A percentile compares a stretch with the other conserved stretches of the same genome.
Conservation (phyloP, 2,329 filamentous ascomycete species). For the Cyanodermella asteris region DNA sequence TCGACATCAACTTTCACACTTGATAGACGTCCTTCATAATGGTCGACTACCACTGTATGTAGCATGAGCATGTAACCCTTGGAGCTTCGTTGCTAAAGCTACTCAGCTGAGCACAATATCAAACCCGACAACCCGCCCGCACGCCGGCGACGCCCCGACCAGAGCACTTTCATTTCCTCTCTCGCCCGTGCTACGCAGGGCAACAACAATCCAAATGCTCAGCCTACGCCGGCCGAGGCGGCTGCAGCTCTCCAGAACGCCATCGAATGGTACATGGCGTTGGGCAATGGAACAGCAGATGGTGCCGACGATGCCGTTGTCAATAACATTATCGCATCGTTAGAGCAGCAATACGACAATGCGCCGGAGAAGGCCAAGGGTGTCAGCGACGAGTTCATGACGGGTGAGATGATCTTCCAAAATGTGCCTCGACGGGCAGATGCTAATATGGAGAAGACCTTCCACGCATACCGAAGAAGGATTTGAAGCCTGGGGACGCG, state of each 20-base stretch:
- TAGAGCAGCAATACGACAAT: constrained; percentile 33
- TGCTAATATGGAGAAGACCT: constrained; percentile 19
- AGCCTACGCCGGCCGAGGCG: constrained; percentile 38
- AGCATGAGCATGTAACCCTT: too few relatives aligned
- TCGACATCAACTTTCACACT: too few relatives aligned
- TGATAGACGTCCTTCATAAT: too few relatives aligned
- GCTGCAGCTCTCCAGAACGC: constrained; percentile 36
- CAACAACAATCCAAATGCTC: constrained; percentile 29
- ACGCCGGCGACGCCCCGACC: constrained; percentile 33
- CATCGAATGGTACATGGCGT: constrained; percentile 37
- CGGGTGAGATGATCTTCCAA: constrained; percentile 15
- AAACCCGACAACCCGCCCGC: constrained; percentile 12
- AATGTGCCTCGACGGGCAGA: neutral
- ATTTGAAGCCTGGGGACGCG: constrained; percentile 28
- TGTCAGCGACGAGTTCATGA: constrained; percentile 37
- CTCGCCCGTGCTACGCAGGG: constrained; percentile 31
- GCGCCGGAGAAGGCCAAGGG: constrained; percentile 39
- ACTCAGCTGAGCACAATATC: constrained; percentile 23
- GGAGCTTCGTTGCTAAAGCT: too few relatives aligned
- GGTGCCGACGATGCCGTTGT: constrained; percentile 22
- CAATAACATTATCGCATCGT: constrained; percentile 30
- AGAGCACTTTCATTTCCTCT: constrained; percentile 42
- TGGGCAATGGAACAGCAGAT: constrained; percentile 19
- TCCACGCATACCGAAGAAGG: constrained; percentile 34
- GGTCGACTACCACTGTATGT: too few relatives aligned